These are phyloP conservation scores for Penicillium sp. DNA, from an alignment of 2,329 filamentous ascomycete genomes.

Conservation along the genomic window DNA sequence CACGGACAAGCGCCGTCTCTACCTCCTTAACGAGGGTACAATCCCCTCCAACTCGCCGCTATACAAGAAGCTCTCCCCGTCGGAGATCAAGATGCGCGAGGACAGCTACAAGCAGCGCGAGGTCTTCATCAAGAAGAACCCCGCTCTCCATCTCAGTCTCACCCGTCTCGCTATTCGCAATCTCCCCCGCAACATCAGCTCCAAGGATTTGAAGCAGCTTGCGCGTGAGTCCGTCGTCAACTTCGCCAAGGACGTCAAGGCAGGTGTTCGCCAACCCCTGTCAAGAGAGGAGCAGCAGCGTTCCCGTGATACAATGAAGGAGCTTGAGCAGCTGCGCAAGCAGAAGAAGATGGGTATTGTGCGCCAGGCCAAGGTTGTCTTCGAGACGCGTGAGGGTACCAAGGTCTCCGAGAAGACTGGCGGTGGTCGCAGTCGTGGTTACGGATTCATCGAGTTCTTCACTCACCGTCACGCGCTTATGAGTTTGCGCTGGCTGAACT, in stretches of 20 bases:
- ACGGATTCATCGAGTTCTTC: slow-evolving; percentile 95
- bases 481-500: slow-evolving; percentile 91
- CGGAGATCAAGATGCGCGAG: slow-evolving; percentile 84
- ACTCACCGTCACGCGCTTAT: slow-evolving; percentile 92
- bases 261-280: slow-evolving; percentile 68
- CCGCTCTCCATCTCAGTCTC: slow-evolving; percentile 79
- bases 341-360: slow-evolving; percentile 82
- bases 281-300: slow-evolving; percentile 85
- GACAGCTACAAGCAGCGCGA: slow-evolving; percentile 82
- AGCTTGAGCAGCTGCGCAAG: slow-evolving; percentile 75
- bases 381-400: slow-evolving; percentile 78
- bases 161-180: slow-evolving; percentile 90
- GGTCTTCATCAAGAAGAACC: slow-evolving; percentile 85
- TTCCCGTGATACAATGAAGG: slow-evolving; percentile 73
- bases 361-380: slow-evolving; percentile 89
- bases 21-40: slow-evolving; percentile 79
- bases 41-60: slow-evolving; percentile 73
- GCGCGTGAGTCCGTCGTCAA: slow-evolving; percentile 90
- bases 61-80: slow-evolving; percentile 69
- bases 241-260: slow-evolving; percentile 85
- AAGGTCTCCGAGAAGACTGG: slow-evolving; percentile 76
- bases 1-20: slow-evolving; percentile 86
- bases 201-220: slow-evolving; percentile 85
- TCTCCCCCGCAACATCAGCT: slow-evolving; percentile 74
- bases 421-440: slow-evolving; percentile 81